A percentile compares a stretch with the other conserved stretches of the same genome.
phyloP scores from a whole-genome alignment of 1,284 basidiomycete species.

The Microbotryum saponariae region DNA sequence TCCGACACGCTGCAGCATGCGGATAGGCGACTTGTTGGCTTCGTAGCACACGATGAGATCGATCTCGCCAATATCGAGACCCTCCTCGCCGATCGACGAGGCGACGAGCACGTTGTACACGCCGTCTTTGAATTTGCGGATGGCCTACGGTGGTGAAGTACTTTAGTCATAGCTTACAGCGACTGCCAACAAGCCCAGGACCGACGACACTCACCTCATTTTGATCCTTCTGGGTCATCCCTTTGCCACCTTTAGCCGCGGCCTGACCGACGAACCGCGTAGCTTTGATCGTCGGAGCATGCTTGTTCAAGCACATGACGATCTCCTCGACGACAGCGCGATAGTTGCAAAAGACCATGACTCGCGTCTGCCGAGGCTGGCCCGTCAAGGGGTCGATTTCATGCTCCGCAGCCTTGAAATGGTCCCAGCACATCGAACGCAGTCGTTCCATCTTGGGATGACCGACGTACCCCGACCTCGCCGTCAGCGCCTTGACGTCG shows the following conservation, averaged over 20 bases:
- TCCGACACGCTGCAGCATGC: constrained; percentile 95
- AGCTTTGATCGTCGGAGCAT: constrained; percentile 67
- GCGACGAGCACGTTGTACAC: constrained; percentile 89
- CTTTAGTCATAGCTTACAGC: constrained; percentile 3
- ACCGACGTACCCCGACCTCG: constrained; percentile 23
- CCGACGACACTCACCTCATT: constrained; percentile 54
- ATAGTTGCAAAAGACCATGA: constrained; percentile 94
- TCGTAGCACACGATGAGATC: constrained; percentile 97
- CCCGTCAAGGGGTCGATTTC: constrained; percentile 40
- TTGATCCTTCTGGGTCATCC: constrained; percentile 85
- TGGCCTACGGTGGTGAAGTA: constrained; percentile 50
- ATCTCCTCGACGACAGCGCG: constrained; percentile 86
- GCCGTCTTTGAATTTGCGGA: constrained; percentile 77
- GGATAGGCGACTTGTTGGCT: constrained; percentile 89
- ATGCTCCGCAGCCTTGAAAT: constrained; percentile 60
- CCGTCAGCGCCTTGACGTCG: constrained; percentile 36
- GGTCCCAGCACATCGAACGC: constrained; percentile 63
- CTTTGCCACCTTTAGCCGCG: constrained; percentile 76
- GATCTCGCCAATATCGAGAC: constrained; percentile 98
- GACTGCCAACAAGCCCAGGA: background rate
- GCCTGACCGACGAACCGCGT: constrained; percentile 87
- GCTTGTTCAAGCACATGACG: constrained; percentile 54
- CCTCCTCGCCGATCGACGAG: constrained; percentile 96
- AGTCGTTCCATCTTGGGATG: constrained; percentile 94
- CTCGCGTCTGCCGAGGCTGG: constrained; percentile 42